These are phyloP conservation scores for Linum lewisii DNA, from an alignment of 345 rosid species.

Conservation along the genomic window DNA sequence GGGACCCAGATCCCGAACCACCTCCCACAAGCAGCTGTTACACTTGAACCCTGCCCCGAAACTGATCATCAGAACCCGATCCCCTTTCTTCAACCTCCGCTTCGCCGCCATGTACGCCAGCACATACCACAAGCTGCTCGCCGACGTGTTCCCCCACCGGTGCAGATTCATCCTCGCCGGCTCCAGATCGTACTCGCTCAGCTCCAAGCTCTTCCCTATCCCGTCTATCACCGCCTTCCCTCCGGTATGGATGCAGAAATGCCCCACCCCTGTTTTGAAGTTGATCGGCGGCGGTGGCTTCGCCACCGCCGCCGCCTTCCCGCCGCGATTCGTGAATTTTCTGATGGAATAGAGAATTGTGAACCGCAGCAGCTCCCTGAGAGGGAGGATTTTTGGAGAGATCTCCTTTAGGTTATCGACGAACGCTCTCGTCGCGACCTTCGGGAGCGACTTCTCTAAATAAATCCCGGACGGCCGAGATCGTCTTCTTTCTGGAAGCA, in stretches of 20 bases:
- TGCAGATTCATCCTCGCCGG: not conserved
- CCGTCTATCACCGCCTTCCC: not conserved
- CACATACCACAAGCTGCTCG: not conserved
- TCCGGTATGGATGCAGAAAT: not conserved
- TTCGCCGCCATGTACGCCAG: not conserved
- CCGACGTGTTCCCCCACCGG: not conserved
- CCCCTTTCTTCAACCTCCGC: not conserved
- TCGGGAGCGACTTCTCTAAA: slow-evolving; percentile 14
- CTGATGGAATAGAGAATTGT: not conserved
- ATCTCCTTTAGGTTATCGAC: slow-evolving; percentile 11
- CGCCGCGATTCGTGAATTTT: not conserved
- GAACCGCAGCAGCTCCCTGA: slow-evolving; percentile 18
- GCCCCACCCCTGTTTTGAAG: not conserved
- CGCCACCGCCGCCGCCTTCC: too few species aligned
- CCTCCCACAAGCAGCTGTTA: not conserved
- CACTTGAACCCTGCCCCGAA: not conserved
- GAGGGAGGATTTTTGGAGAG: slow-evolving; percentile 34
- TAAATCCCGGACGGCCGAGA: slow-evolving; percentile 17
- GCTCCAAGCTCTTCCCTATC: not conserved
- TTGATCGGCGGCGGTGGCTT: too few species aligned
- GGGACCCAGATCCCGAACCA: not conserved
- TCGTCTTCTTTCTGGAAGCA: slow-evolving; percentile 24
- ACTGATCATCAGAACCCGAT: not conserved
- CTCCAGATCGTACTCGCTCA: not conserved
- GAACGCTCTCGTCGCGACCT: slow-evolving; percentile 18